Conservation (phyloP, 345 rosid species). For the Euphorbia pulcherrima region DNA sequence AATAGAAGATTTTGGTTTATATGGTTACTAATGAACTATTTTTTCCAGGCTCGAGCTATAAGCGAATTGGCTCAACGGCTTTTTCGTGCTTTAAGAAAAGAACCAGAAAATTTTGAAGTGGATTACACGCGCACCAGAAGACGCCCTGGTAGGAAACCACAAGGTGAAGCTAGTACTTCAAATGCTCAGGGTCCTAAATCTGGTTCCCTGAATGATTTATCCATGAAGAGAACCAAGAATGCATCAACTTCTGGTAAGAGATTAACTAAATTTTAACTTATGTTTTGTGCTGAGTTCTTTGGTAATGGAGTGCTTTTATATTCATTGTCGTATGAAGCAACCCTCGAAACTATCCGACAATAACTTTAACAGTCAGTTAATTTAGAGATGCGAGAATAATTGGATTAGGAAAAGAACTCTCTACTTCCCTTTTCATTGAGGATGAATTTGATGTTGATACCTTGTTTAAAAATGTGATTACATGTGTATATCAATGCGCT, state of each 20-base stretch:
- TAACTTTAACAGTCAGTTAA: too few relatives aligned
- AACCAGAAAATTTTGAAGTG: constrained; percentile 18
- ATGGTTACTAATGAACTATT: not conserved
- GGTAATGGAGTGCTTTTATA: too few relatives aligned
- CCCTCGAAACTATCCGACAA: too few relatives aligned
- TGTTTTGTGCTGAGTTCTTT: not conserved
- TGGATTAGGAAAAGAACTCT: too few relatives aligned
- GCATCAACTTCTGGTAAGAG: constrained; percentile 15
- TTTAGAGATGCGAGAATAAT: too few relatives aligned
- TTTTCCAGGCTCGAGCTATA: constrained; percentile 23
- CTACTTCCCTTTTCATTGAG: too few relatives aligned
- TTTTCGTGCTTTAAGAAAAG: constrained; percentile 15
- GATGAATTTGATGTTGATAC: too few relatives aligned
- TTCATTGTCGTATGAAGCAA: too few relatives aligned
- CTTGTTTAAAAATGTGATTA: too few relatives aligned
- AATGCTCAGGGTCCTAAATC: constrained; percentile 1
- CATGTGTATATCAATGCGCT: too few relatives aligned
- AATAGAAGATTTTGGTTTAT: not conserved
- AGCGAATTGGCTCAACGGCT: constrained; percentile 16
- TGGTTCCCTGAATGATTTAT: not conserved
- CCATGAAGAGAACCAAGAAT: not conserved
- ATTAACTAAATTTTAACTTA: not conserved
- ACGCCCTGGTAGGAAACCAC: constrained; percentile 15
- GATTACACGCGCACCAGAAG: constrained; percentile 13
- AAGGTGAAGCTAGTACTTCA: constrained; percentile 12